Evolutionary conservation across 768 basidiomycete species (phyloP).

Genomic region (Trametes maxima): DNA sequence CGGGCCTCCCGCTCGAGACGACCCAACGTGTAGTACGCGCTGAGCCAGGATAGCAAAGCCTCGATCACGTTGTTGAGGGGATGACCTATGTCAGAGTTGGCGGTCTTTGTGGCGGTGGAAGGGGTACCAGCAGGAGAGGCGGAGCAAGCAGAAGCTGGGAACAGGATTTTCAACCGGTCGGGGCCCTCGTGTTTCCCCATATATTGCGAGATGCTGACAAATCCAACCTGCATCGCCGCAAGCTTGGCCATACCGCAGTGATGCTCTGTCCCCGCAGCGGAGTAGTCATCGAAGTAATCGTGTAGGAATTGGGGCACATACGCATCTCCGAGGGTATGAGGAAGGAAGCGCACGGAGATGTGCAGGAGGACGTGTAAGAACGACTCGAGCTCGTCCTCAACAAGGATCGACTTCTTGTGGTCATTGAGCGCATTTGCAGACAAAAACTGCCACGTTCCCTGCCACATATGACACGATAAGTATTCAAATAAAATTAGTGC

Average conservation of each 20-base stretch:
- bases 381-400: constrained; percentile 16
- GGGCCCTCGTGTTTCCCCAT: neutral
- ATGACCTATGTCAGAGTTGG: neutral
- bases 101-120: neutral
- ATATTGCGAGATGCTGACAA: neutral
- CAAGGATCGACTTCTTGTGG: neutral
- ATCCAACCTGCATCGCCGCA: neutral
- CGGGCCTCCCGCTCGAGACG: no score
- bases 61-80: neutral
- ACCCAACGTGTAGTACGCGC: neutral
- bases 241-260: neutral
- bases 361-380: constrained; percentile 15
- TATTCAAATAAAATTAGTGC: neutral
- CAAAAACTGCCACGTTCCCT: constrained; percentile 19
- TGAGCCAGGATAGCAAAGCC: neutral
- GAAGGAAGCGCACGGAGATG: constrained; percentile 18
- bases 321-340: constrained; percentile 12
- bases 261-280: neutral
- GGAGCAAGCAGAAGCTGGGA: neutral
- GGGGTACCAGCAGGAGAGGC: neutral
- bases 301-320: constrained; percentile 15
- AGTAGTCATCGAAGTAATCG: constrained; percentile 7
- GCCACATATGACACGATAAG: neutral
- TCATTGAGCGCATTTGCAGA: neutral
- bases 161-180: neutral